These are phyloP conservation scores for Evernia prunastri DNA, from an alignment of 495 filamentous ascomycete species.

Conservation along the genomic window DNA sequence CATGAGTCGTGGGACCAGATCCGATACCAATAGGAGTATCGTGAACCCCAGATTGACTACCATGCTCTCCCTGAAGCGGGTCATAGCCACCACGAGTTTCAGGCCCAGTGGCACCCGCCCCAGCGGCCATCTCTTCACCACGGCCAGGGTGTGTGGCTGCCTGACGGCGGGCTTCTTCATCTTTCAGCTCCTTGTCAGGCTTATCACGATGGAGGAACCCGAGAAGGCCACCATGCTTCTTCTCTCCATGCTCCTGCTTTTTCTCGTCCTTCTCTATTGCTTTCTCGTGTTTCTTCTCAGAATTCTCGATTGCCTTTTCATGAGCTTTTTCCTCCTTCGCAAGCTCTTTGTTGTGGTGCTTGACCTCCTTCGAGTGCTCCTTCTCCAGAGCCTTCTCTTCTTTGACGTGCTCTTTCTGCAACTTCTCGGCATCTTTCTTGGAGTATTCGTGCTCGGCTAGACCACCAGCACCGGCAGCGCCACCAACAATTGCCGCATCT, in stretches of 20 bases:
- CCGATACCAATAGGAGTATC: slow-evolving; percentile 17
- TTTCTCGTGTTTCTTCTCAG: slow-evolving; percentile 21
- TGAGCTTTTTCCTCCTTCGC: slow-evolving; percentile 24
- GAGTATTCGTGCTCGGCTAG: slow-evolving; percentile 20
- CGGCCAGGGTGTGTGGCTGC: neutral
- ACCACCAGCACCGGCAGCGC: slow-evolving; percentile 20
- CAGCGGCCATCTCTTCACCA: slow-evolving; percentile 17
- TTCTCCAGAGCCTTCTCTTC: slow-evolving; percentile 25
- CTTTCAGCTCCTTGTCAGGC: slow-evolving; percentile 23
- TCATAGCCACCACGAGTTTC: neutral
- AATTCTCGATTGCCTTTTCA: slow-evolving; percentile 21
- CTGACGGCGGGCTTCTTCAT: slow-evolving; percentile 22
- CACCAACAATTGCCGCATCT: slow-evolving; percentile 27
- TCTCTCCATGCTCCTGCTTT: slow-evolving; percentile 22
- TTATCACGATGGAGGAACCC: slow-evolving; percentile 26
- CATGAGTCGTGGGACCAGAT: slow-evolving; percentile 21
- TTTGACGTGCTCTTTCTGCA: slow-evolving; percentile 20
- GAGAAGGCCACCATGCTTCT: slow-evolving; percentile 26
- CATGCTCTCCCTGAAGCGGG: slow-evolving; percentile 13
- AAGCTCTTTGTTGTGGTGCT: slow-evolving; percentile 27
- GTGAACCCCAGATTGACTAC: slow-evolving; percentile 10
- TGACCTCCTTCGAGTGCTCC: slow-evolving; percentile 25
- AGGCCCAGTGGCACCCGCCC: slow-evolving; percentile 7
- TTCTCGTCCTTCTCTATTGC: slow-evolving; percentile 20
- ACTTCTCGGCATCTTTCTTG: slow-evolving; percentile 22